Evolutionary conservation across 805 yeast genomes (phyloP), one percentile per base, ranked within the genome.

Genomic region (Pichia ethanolica): DNA sequence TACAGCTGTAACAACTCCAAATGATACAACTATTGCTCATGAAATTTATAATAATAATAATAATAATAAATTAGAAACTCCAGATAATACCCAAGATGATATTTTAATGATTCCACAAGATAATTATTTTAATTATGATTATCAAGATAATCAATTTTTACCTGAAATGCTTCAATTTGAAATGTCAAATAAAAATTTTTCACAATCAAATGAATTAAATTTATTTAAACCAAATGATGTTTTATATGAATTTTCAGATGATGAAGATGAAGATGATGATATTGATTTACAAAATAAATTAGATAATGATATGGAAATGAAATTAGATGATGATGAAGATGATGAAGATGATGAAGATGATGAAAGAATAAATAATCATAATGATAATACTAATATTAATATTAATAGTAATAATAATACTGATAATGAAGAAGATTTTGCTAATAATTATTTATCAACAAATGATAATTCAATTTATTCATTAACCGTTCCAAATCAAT

Each of bases 91-190:
- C 5, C 39, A 49, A 7, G 62, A 59, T 42, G 67, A 62, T 39
- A 62, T 64, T 35, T 42, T 63, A 49, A 49, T 65, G 47, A 55
- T 65, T 27, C 63, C 68, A 5, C 68, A 65, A 50, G 68, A 65
- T 48, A 54, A 57, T 44, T 64, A 55, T 48, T 51, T 56, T 35
- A 47, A 53, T 26, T 63, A 55, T 44, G 65, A 62, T 42, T 57
- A 56, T 32, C 52, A 56, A 42, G 57, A 56, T 34, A 61, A 59
- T 35, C 62, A 59, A 36, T 59, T 56, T 27, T 44, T 60, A 40
- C 62, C 62, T 10, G 64, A 63, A 41, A 46, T 62, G 35, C 44
- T 62, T 41, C 63, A 61, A 42, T 60, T 61, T 50, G 65, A 61
- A 35, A 44, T 63, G 8, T 44, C 51, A 8, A 54, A 51, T 43